Evolutionary conservation across 345 rosid genomes (phyloP).

Genomic region (Salix viminalis): DNA sequence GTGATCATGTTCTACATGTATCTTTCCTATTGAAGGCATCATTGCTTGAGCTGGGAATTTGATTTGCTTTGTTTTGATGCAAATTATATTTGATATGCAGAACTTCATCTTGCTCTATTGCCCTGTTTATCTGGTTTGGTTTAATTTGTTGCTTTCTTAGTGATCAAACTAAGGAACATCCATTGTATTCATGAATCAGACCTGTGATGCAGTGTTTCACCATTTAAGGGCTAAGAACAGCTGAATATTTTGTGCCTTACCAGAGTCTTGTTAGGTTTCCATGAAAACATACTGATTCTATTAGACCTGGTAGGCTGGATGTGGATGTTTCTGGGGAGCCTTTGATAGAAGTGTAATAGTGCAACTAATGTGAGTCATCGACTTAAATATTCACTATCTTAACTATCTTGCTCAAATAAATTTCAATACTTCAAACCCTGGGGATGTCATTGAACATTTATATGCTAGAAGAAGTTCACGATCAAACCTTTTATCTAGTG

Average conservation of each 20-base stretch:
- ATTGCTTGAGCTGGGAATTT: neutral
- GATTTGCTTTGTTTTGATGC: neutral
- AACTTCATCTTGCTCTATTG: neutral
- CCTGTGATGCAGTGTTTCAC: neutral
- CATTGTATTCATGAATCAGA: neutral
- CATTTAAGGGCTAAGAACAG: neutral
- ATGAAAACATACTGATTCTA: neutral
- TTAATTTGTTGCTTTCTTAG: neutral
- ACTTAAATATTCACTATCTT: neutral
- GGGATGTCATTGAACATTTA: neutral
- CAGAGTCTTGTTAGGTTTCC: neutral
- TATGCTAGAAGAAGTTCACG: neutral
- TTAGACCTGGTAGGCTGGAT: neutral
- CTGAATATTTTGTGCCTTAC: neutral
- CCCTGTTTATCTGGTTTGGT: neutral
- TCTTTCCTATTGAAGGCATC: neutral
- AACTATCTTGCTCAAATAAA: neutral
- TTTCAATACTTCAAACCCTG: neutral
- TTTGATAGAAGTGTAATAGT: neutral
- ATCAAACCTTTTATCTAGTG: neutral
- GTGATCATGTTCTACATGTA: slow-evolving; percentile 9
- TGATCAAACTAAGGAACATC: neutral
- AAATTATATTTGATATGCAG: neutral
- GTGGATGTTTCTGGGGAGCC: neutral
- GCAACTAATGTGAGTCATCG: neutral